These are phyloP conservation scores for Solanum medicagineum DNA, from an alignment of 257 asterid species.

Conservation along the genomic window DNA sequence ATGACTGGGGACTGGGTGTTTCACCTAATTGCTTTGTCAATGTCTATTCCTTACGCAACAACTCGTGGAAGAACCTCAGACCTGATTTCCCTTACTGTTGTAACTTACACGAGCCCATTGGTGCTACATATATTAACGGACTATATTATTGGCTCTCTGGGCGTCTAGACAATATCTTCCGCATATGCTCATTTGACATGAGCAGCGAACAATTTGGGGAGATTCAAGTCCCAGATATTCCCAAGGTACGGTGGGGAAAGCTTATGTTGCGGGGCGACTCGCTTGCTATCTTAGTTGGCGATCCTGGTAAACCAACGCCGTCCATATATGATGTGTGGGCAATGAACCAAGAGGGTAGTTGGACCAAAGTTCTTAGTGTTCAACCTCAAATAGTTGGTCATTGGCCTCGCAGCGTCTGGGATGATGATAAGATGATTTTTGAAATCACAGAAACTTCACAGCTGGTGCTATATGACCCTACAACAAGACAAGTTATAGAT, in stretches of 20 bases:
- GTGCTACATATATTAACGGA: background rate
- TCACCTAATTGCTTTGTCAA: background rate
- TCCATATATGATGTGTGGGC: background rate
- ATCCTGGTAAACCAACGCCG: background rate
- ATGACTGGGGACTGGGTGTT: background rate
- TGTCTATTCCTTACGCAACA: background rate
- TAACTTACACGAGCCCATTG: background rate
- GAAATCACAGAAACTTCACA: background rate
- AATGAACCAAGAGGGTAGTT: background rate
- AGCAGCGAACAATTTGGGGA: background rate
- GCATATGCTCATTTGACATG: background rate
- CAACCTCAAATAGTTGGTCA: background rate
- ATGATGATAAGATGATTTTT: background rate
- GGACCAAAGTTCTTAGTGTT: background rate
- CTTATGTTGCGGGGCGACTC: background rate
- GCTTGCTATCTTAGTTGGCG: background rate
- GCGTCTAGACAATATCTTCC: background rate
- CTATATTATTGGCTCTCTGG: background rate
- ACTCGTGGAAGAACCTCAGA: background rate
- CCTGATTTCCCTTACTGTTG: background rate
- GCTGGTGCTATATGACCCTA: background rate
- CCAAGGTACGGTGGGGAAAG: background rate
- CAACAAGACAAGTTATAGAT: background rate
- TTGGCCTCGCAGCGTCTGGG: background rate
- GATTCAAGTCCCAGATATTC: background rate